Evolutionary conservation across 192 early-diverging fungal species (phyloP).

Genomic region (Spinellus fusiger): DNA sequence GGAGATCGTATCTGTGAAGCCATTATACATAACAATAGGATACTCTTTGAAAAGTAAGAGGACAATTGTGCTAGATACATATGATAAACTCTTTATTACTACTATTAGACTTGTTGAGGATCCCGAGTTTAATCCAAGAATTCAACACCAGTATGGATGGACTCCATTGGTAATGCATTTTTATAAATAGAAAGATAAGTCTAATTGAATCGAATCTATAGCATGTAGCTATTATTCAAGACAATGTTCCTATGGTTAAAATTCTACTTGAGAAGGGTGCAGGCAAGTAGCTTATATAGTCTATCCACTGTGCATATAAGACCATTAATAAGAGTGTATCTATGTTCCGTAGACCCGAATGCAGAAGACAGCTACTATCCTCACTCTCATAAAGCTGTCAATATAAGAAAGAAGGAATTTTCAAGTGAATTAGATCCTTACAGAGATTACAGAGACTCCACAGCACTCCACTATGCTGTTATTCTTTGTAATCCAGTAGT

Average conservation of each 20-base stretch:
- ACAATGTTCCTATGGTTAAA: slow-evolving; percentile 23
- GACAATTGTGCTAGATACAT: not conserved
- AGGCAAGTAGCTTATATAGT: slow-evolving; percentile 12
- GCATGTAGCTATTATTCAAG: slow-evolving; percentile 35
- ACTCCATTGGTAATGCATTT: slow-evolving; percentile 22
- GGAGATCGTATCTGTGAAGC: slow-evolving; percentile 26
- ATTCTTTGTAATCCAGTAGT: slow-evolving; percentile 27
- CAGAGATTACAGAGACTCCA: slow-evolving; percentile 29
- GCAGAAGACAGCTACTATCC: slow-evolving; percentile 28
- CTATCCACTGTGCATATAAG: too few species aligned
- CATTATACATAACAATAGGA: slow-evolving; percentile 23
- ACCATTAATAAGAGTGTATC: not conserved
- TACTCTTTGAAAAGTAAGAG: slow-evolving; percentile 22
- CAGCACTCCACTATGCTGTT: slow-evolving; percentile 29
- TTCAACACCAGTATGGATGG: slow-evolving; percentile 27
- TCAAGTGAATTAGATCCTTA: slow-evolving; percentile 23
- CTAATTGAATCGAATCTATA: not conserved
- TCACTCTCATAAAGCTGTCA: slow-evolving; percentile 23
- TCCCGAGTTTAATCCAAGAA: slow-evolving; percentile 22
- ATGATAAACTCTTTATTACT: not conserved
- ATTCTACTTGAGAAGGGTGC: slow-evolving; percentile 27
- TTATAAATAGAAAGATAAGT: not conserved
- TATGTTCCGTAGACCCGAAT: slow-evolving; percentile 22
- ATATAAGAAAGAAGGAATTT: slow-evolving; percentile 21
- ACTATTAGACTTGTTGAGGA: slow-evolving; percentile 21